These are phyloP conservation scores for Trichocomaceae sp. DNA, from an alignment of 2,329 filamentous ascomycete genomes.

Conservation along the genomic window DNA sequence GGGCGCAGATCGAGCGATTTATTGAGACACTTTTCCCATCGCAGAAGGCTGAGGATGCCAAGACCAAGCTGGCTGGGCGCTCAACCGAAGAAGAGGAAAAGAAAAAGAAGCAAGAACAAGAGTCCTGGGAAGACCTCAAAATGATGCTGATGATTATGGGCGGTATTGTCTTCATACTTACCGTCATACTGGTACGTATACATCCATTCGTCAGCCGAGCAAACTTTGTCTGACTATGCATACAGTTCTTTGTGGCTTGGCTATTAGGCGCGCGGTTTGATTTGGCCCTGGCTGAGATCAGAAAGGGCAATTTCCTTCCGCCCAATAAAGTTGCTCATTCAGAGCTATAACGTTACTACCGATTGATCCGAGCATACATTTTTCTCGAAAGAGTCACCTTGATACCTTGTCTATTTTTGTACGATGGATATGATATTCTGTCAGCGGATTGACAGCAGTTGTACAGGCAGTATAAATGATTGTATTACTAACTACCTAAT, in stretches of 20 bases:
- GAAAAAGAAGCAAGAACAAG: slow-evolving; percentile 42
- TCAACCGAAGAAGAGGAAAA: slow-evolving; percentile 53
- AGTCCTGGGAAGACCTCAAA: slow-evolving; percentile 49
- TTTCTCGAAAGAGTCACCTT: background rate
- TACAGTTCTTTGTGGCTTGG: slow-evolving; percentile 69
- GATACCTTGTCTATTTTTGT: background rate
- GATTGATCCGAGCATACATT: background rate
- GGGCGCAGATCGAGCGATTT: slow-evolving; percentile 75
- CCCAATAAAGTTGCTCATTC: slow-evolving; percentile 30
- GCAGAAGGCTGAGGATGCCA: slow-evolving; percentile 60
- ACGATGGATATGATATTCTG: background rate
- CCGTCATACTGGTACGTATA: slow-evolving; percentile 67
- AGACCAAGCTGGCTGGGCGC: slow-evolving; percentile 43
- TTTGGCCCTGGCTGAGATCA: slow-evolving; percentile 54
- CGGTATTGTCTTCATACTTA: slow-evolving; percentile 66
- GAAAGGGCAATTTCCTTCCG: slow-evolving; percentile 41
- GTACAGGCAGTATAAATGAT: background rate
- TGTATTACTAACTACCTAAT: background rate
- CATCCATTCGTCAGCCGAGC: background rate
- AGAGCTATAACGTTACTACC: slow-evolving; percentile 34
- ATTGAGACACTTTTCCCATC: slow-evolving; percentile 89
- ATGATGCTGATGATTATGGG: slow-evolving; percentile 65
- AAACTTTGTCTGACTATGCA: slow-evolving; percentile 8
- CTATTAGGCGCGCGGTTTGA: slow-evolving; percentile 78
- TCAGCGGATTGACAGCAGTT: background rate